Evolutionary conservation across 495 filamentous ascomycete genomes (phyloP).

Genomic region (Hypoxylon subgilvum): DNA sequence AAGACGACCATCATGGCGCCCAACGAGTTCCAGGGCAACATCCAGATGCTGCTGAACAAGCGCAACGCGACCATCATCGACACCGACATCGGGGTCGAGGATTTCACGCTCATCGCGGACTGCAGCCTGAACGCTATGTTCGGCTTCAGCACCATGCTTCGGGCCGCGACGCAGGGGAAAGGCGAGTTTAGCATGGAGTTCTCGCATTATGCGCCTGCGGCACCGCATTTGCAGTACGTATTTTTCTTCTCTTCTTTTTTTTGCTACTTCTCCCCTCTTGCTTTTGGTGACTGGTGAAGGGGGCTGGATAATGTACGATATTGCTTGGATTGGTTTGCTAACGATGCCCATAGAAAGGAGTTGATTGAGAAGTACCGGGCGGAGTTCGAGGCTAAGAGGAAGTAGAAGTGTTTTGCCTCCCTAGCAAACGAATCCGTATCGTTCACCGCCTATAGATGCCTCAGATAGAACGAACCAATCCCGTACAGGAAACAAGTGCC

Average conservation of each 20-base stretch:
- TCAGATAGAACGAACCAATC: too few species aligned
- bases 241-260: conserved; percentile 6
- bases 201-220: conserved; percentile 87
- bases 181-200: conserved; percentile 99
- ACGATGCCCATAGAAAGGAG: conserved; percentile 68
- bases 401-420: conserved; percentile 35
- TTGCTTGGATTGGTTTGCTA: conserved; percentile 13
- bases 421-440: too few species aligned
- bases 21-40: conserved; percentile 96
- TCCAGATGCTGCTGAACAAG: conserved; percentile 95
- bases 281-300: too few species aligned
- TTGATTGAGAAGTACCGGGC: conserved; percentile 87
- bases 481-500: too few species aligned
- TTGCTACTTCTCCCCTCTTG: too few species aligned
- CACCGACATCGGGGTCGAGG: conserved; percentile 91
- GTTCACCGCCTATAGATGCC: too few species aligned
- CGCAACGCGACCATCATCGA: conserved; percentile 93
- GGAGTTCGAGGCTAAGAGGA: conserved; percentile 73
- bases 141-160: conserved; percentile 86
- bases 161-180: conserved; percentile 96
- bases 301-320: too few species aligned
- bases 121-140: conserved; percentile 97
- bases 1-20: conserved; percentile 96
- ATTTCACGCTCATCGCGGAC: conserved; percentile 93
- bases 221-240: conserved; percentile 86